Percentiles rank a stretch among this genome's conserved stretches.
Evolutionary conservation across 192 early-diverging fungal species (phyloP).

Genomic region (Coemansia sp.): DNA sequence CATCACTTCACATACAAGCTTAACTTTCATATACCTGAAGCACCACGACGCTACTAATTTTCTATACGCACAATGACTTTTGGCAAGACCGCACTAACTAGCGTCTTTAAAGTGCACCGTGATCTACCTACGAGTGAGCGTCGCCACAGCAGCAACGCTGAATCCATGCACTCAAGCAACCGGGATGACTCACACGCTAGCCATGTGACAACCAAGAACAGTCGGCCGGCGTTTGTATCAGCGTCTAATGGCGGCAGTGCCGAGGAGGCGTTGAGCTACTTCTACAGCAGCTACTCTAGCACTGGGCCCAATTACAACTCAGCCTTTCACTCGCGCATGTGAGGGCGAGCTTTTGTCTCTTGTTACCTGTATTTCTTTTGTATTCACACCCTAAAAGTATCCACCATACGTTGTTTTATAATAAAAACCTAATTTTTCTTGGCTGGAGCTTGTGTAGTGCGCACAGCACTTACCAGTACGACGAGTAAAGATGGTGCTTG

Average conservation of each 20-base stretch:
- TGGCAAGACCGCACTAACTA: not conserved
- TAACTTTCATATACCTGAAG: no score
- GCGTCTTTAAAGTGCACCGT: not conserved
- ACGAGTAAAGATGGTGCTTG: no score
- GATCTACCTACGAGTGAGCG: not conserved
- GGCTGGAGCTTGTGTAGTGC: no score
- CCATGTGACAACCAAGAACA: not conserved
- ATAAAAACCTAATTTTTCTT: no score
- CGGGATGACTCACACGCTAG: not conserved
- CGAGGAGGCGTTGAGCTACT: not conserved
- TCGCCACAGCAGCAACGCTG: not conserved
- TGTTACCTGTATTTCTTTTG: not conserved
- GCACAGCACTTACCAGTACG: no score
- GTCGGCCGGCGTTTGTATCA: not conserved
- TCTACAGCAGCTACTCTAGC: not conserved
- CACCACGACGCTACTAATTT: not conserved
- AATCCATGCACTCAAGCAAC: not conserved
- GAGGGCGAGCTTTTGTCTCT: not conserved
- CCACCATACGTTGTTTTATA: not conserved
- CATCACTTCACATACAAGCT: not conserved
- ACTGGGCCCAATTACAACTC: not conserved
- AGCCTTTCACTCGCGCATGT: not conserved
- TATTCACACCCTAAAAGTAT: not conserved
- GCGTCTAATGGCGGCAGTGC: slow-evolving; percentile 2
- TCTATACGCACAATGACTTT: not conserved